phyloP scores from a whole-genome alignment of 257 asterid species.

The Fraxinus excelsior region DNA sequence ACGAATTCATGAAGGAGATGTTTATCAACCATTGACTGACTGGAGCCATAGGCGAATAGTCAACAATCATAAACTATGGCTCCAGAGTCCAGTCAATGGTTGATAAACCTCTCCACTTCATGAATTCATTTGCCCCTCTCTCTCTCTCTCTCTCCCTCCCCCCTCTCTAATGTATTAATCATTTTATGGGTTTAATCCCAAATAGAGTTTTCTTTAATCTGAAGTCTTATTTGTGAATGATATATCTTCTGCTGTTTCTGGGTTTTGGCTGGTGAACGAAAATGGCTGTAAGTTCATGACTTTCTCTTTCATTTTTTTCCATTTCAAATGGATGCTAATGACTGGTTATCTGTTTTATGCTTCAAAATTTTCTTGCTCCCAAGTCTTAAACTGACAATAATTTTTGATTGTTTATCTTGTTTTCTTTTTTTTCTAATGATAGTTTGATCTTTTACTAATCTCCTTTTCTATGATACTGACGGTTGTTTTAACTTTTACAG shows the following conservation, averaged over 20 bases:
- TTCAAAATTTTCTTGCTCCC: not conserved
- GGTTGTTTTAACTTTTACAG: not conserved
- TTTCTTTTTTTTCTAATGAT: not conserved
- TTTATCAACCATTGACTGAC: too few species aligned
- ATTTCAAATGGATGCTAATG: not conserved
- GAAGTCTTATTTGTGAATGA: constrained; percentile 2
- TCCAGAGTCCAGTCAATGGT: too few species aligned
- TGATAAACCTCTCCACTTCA: too few species aligned
- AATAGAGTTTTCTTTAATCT: constrained; percentile 14
- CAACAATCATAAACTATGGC: too few species aligned
- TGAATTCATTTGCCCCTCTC: not conserved
- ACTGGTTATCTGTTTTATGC: not conserved
- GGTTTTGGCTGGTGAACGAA: constrained; percentile 21
- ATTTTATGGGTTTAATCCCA: constrained; percentile 4
- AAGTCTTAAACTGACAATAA: not conserved
- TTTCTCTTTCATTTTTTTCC: not conserved
- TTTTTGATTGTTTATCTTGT: not conserved
- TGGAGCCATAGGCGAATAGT: too few species aligned
- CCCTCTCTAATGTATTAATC: constrained; percentile 35
- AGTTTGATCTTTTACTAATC: constrained; percentile 1
- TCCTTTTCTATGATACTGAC: not conserved
- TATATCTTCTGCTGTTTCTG: constrained; percentile 20
- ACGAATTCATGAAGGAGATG: too few species aligned
- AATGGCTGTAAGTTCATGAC: constrained; percentile 45
- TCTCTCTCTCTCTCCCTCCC: too few species aligned